Conservation (phyloP, 345 rosid species). For the Eucalyptus viminalis region DNA sequence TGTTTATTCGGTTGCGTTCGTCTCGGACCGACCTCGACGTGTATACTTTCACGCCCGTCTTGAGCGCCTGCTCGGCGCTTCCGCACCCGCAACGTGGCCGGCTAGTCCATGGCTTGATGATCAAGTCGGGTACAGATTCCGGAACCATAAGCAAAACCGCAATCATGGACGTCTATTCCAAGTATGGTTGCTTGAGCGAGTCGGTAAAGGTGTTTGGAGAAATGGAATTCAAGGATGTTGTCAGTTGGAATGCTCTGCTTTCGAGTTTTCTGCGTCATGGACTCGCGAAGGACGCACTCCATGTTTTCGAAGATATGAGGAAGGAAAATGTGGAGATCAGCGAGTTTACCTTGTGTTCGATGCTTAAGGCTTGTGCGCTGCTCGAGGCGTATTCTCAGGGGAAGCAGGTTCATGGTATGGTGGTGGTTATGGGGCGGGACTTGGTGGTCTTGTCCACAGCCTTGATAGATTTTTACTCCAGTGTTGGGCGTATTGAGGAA, state of each 20-base stretch:
- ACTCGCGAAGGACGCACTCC: slow-evolving; percentile 38
- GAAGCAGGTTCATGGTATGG: slow-evolving; percentile 65
- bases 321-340: slow-evolving; percentile 32
- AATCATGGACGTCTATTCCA: slow-evolving; percentile 59
- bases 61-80: slow-evolving; percentile 47
- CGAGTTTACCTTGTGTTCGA: slow-evolving; percentile 61
- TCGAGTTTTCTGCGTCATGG: slow-evolving; percentile 48
- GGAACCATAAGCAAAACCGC: slow-evolving; percentile 63
- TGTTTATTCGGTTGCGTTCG: slow-evolving; percentile 26
- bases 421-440: slow-evolving; percentile 57
- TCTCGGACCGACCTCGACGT: slow-evolving; percentile 25
- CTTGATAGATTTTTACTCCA: slow-evolving; percentile 56
- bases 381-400: slow-evolving; percentile 46
- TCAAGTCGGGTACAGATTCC: slow-evolving; percentile 37
- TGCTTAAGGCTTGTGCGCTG: slow-evolving; percentile 53
- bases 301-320: slow-evolving; percentile 42
- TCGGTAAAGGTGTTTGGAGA: slow-evolving; percentile 43
- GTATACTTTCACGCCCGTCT: slow-evolving; percentile 59
- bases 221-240: slow-evolving; percentile 43
- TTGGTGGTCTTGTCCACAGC: slow-evolving; percentile 65
- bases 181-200: slow-evolving; percentile 28
- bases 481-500: slow-evolving; percentile 25
- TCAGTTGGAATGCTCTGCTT: slow-evolving; percentile 68
- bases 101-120: slow-evolving; percentile 67
- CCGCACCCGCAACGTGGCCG: slow-evolving; percentile 33